Evolutionary conservation across 106 monocot species (phyloP).

Genomic region (Dendrobium officinale): DNA sequence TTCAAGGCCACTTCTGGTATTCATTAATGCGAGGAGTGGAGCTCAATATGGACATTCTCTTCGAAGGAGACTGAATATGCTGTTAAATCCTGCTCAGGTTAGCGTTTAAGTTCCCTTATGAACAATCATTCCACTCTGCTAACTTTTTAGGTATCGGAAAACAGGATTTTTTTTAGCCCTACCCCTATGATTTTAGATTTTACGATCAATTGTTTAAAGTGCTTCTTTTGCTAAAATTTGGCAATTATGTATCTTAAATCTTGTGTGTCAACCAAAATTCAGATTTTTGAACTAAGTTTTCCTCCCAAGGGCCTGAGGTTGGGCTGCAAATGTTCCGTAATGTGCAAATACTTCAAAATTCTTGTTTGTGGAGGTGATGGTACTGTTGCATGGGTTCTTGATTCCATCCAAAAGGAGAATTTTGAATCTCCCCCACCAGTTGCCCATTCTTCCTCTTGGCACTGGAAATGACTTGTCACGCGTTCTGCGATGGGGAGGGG

Average conservation of each 20-base stretch:
- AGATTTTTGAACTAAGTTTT: slow-evolving; percentile 80
- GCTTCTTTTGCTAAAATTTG: background rate
- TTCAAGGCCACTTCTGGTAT: slow-evolving; percentile 81
- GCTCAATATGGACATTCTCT: slow-evolving; percentile 66
- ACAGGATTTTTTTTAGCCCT: background rate
- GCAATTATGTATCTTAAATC: background rate
- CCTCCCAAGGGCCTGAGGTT: slow-evolving; percentile 75
- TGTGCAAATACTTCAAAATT: slow-evolving; percentile 62
- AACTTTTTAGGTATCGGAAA: background rate
- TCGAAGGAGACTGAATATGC: slow-evolving; percentile 69
- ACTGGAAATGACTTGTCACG: slow-evolving; percentile 91
- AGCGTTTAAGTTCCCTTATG: background rate
- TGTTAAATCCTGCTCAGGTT: slow-evolving; percentile 91
- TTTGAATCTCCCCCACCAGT: slow-evolving; percentile 94
- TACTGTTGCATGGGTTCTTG: slow-evolving; percentile 92
- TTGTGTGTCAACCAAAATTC: slow-evolving; percentile 10
- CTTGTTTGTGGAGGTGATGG: slow-evolving; percentile 97
- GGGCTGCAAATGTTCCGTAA: slow-evolving; percentile 68
- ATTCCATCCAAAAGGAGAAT: slow-evolving; percentile 75
- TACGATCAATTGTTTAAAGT: background rate
- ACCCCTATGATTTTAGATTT: background rate
- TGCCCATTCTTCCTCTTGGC: slow-evolving; percentile 92
- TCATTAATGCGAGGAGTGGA: slow-evolving; percentile 87
- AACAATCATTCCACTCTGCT: background rate
- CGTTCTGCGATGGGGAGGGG: slow-evolving; percentile 79